Evolutionary conservation across 2,329 filamentous ascomycete genomes (phyloP), one percentile per base, ranked within the genome.

Genomic region (Blastomyces silverae): DNA sequence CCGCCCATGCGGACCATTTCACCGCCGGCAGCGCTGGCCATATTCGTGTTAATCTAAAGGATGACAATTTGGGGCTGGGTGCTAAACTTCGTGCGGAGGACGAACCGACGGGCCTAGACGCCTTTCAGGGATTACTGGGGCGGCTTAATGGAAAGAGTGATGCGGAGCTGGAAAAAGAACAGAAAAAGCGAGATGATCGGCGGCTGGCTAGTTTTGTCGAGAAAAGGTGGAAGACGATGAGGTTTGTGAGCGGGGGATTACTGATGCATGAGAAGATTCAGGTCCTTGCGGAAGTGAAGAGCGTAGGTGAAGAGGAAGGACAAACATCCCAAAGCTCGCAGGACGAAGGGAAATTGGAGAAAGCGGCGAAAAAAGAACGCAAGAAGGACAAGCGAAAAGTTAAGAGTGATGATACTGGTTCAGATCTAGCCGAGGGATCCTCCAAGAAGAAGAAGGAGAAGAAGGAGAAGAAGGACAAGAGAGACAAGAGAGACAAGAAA

Each of bases 41-140:
- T 74, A 94, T 97, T 71, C 88, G 89, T 66, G 90, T 96, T 50
- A 79, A 87, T 39, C 79, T 97, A 68, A 96, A 96, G 73, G 92
- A 97, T 73, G 92, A 97, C 75, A 95, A 88, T 71, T 85, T 96
- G 55, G 94, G 94, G 2, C 81, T 99, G 55, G 94, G 94, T 39
- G 94, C 92, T 69, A 89, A 89, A 75, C 83, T 86, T 68, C 88
- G 88, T 64, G 79, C 82, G 3, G 87, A 91, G 68, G 84, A 78
- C 69, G 85, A 90, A 73, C 86, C 91, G 68, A 95, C 93, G 28
- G 94, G 93, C 0, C 82, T 97, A 48, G 90, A 92, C 73, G 89
- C 88, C 22, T 91, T 97, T 70, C 90, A 92, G 73, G 90, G 91
- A 68, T 80, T 99, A 4, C 80, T 99, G 25, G 92, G 93, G 28